Percentiles rank a stretch among this genome's conserved stretches.
Evolutionary conservation across 345 rosid genomes (phyloP).

Genomic region (Capsella bursapastoris): DNA sequence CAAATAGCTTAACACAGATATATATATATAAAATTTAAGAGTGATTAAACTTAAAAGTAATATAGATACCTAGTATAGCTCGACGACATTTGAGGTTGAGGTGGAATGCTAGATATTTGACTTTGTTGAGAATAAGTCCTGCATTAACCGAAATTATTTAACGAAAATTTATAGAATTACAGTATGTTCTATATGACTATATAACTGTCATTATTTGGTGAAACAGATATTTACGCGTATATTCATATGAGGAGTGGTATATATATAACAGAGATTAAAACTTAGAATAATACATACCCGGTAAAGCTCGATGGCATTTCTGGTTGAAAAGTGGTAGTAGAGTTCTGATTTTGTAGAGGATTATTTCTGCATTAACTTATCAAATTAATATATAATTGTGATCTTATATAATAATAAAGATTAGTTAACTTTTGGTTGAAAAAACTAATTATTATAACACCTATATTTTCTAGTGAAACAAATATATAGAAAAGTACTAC

Average conservation of each 20-base stretch:
- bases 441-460: too few relatives aligned
- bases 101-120: not conserved
- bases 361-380: not conserved
- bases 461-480: not conserved
- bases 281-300: not conserved
- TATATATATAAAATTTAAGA: not conserved
- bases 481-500: not conserved
- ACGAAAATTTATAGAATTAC: too few relatives aligned
- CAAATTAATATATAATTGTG: not conserved
- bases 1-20: not conserved
- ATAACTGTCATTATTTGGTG: not conserved
- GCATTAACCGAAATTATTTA: too few relatives aligned
- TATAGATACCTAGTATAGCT: slow-evolving; percentile 9
- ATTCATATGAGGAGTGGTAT: not conserved
- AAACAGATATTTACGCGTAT: not conserved
- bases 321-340: too few relatives aligned
- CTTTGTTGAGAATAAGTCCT: not conserved
- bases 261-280: not conserved
- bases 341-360: not conserved
- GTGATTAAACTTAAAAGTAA: not conserved
- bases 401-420: not conserved
- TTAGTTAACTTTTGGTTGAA: too few relatives aligned
- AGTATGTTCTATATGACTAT: not conserved
- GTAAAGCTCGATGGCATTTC: not conserved
- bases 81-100: not conserved